Conservation (phyloP, 352 stramenopile genomes). For the Saprolegnia parasitica region DNA sequence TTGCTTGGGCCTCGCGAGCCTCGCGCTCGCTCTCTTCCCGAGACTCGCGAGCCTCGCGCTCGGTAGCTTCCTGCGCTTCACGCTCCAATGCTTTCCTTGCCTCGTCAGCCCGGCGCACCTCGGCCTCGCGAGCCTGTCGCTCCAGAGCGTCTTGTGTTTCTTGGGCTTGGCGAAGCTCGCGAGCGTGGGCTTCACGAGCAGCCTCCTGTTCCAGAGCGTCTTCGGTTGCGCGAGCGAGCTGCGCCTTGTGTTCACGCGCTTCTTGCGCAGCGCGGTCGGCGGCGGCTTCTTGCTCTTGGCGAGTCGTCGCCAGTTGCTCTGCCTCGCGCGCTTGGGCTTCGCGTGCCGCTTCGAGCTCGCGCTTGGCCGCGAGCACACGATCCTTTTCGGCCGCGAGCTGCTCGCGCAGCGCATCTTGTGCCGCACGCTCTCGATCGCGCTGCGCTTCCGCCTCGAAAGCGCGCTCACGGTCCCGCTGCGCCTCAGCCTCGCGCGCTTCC, state of each 20-base stretch:
- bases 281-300: background rate
- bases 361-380: background rate
- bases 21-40: background rate
- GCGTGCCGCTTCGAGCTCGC: background rate
- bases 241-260: background rate
- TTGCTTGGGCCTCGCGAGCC: background rate
- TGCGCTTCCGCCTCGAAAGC: background rate
- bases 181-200: constrained; percentile 2
- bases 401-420: background rate
- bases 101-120: background rate
- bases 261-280: background rate
- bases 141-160: background rate
- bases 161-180: background rate
- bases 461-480: background rate
- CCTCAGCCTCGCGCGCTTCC: background rate
- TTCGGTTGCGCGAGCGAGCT: background rate
- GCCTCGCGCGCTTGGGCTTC: background rate
- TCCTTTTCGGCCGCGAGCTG: background rate
- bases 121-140: background rate
- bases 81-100: background rate
- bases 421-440: background rate
- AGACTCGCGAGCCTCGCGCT: background rate
- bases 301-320: background rate
- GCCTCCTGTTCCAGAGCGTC: background rate
- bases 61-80: constrained; percentile 9